Percentiles rank a stretch among this genome's conserved stretches.
phyloP scores from a whole-genome alignment of 2,329 filamentous ascomycete genomes.

The Scytalidium lignicola region DNA sequence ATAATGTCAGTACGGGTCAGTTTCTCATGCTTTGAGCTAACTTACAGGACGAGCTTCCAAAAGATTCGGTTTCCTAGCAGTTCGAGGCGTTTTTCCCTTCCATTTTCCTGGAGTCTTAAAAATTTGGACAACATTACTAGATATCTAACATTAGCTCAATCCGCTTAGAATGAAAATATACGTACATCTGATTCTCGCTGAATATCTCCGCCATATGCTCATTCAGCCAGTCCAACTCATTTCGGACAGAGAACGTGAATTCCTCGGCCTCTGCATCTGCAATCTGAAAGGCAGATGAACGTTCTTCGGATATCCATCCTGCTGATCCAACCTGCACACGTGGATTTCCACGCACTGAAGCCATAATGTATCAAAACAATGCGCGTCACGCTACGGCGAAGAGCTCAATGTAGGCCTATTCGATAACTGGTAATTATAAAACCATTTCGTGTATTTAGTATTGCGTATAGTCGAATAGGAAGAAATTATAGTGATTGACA shows the following conservation, averaged over 20 bases:
- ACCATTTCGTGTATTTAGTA: slow-evolving; percentile 16
- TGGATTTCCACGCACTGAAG: slow-evolving; percentile 33
- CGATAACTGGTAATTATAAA: slow-evolving; percentile 13
- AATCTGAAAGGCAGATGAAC: slow-evolving; percentile 70
- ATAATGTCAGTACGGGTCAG: slow-evolving; percentile 15
- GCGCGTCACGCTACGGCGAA: slow-evolving; percentile 19
- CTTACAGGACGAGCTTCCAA: slow-evolving; percentile 60
- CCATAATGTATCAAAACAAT: slow-evolving; percentile 28
- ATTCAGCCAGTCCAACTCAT: slow-evolving; percentile 97
- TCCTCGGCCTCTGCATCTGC: slow-evolving; percentile 82
- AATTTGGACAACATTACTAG: slow-evolving; percentile 84
- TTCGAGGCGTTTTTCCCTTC: slow-evolving; percentile 75
- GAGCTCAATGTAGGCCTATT: neutral
- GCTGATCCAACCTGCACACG: slow-evolving; percentile 71
- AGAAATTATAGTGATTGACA: neutral
- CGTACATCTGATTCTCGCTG: slow-evolving; percentile 78
- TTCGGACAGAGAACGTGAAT: slow-evolving; percentile 84
- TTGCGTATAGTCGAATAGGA: neutral
- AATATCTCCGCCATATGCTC: slow-evolving; percentile 98
- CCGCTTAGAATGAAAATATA: slow-evolving; percentile 22
- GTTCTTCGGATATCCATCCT: slow-evolving; percentile 82
- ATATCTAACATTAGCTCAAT: slow-evolving; percentile 9
- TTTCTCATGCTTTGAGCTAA: slow-evolving; percentile 9
- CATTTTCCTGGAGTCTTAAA: slow-evolving; percentile 90
- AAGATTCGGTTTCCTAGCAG: slow-evolving; percentile 55